Percentiles rank a stretch among this genome's conserved stretches.
phyloP scores from a whole-genome alignment of 2,329 filamentous ascomycete genomes.

The Beauveria scarabaeidicola region DNA sequence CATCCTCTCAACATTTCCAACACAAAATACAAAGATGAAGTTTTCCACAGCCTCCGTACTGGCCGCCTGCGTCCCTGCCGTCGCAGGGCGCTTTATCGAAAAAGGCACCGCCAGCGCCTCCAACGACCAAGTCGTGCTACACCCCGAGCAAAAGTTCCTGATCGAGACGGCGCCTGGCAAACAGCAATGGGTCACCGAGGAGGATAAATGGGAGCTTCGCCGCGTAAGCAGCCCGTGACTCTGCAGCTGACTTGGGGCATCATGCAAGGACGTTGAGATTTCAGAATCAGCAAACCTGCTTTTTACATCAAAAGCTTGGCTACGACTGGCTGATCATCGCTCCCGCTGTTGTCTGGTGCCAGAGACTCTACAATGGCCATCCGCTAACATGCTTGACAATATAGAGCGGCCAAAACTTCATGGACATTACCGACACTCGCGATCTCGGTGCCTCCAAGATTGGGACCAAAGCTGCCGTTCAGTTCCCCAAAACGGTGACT shows the following conservation, averaged over 20 bases:
- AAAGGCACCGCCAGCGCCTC: conserved; percentile 19
- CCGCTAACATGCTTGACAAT: background rate
- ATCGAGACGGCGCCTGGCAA: conserved; percentile 80
- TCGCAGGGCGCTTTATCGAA: conserved; percentile 50
- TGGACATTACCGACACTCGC: conserved; percentile 78
- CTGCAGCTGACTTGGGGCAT: too few relatives aligned
- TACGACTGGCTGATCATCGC: background rate
- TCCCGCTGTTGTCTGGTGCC: background rate
- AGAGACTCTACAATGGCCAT: background rate
- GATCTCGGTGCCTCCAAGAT: conserved; percentile 43
- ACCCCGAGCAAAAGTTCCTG: conserved; percentile 44
- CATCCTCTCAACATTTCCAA: background rate
- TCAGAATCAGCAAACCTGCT: too few relatives aligned
- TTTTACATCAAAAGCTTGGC: background rate
- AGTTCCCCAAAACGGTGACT: conserved; percentile 59
- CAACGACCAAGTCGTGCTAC: conserved; percentile 39
- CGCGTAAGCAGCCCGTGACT: conserved; percentile 46
- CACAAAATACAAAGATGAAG: conserved; percentile 35
- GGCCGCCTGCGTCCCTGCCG: conserved; percentile 45
- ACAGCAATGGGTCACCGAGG: conserved; percentile 81
- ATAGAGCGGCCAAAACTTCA: conserved; percentile 73
- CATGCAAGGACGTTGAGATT: too few relatives aligned
- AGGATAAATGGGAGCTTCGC: conserved; percentile 88
- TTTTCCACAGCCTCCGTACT: conserved; percentile 43
- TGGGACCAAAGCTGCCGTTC: conserved; percentile 26